Evolutionary conservation across 176 grass and related monocot species (phyloP), one percentile per base, ranked within the genome.

Genomic region (Chrysopogon serrulatus): DNA sequence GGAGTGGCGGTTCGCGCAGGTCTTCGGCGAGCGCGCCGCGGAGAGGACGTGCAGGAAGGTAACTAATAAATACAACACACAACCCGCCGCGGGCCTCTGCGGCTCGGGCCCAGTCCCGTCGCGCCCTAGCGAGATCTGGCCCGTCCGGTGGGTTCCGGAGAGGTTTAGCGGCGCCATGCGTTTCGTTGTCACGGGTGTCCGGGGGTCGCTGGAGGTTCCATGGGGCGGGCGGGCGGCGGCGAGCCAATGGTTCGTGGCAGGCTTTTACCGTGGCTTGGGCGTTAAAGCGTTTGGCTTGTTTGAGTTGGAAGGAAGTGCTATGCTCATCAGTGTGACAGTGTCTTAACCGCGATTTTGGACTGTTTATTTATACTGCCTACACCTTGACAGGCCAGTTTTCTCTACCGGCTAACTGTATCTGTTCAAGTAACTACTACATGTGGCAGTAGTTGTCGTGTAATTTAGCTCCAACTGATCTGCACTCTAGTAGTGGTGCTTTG

Each of bases 31-130:
- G 83, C 91, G 94, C 69, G 64, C 88, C 71, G 86, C 94, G 32
- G 94, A 45, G 94, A 96, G 79, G 94, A 96, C 78, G 91, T 96
- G 59, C 94, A 93, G 84, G 94, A 96, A 93, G 94, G 94, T 96
- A 87, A 90, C n/a, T 94, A 87, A 71, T 41, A 15, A 54, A 39
- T 23, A 56, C 3, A 59, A 56, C 3, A 59, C 12, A 11, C 54
- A 68, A 5, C 47, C 77, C 34, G 48, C 47, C 61, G 34, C 59
- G 4, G 37, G 14, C 62, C 44, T 76, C 30, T 23, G 34, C 10
- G 5, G 41, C 45, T 78, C 17, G 12, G 12, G 54, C 65, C 48
- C 6, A 15, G 24, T 36, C 37, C 42, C 8, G 26, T 79, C 66
- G n/a, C n/a, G 4, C 66, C 35, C 21, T 57, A 81, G 75, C 60